Conservation (phyloP, 495 filamentous ascomycete genomes). For the Podospora anserina region DNA sequence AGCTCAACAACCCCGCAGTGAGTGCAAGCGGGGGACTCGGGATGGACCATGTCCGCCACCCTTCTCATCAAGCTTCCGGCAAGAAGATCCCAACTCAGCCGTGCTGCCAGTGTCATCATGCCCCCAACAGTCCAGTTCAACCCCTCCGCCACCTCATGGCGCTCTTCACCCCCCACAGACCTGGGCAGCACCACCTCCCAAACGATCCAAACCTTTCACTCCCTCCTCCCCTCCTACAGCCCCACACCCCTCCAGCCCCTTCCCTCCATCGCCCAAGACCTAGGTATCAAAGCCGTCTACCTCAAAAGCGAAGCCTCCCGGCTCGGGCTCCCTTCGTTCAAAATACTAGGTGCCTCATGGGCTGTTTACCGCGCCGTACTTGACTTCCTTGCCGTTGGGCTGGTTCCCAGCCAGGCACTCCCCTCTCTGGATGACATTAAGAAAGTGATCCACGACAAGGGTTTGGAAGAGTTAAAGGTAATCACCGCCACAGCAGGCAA, state of each 20-base stretch:
- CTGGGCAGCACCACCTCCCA: background rate
- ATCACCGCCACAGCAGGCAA: slow-evolving; percentile 66
- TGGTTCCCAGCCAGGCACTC: background rate
- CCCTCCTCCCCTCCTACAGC: slow-evolving; percentile 48
- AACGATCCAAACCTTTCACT: slow-evolving; percentile 43
- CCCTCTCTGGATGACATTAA: background rate
- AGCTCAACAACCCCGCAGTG: no score
- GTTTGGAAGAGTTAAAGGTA: slow-evolving; percentile 30
- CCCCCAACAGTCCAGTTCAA: background rate
- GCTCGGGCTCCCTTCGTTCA: slow-evolving; percentile 68
- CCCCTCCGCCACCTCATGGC: background rate
- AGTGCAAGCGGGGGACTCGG: no score
- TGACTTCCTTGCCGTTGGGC: slow-evolving; percentile 28
- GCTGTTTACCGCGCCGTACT: slow-evolving; percentile 56
- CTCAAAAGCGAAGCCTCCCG: slow-evolving; percentile 59
- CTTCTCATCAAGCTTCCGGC: no score
- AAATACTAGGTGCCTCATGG: slow-evolving; percentile 77
- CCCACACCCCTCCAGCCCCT: slow-evolving; percentile 52
- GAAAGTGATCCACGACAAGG: background rate
- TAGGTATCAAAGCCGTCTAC: slow-evolving; percentile 53
- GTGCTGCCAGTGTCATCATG: background rate
- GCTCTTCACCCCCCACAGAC: background rate
- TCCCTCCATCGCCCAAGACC: slow-evolving; percentile 50
- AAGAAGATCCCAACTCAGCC: no score
- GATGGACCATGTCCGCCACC: no score